Conservation (phyloP, 2,329 filamentous ascomycete genomes). For the Colletotrichum orchidophilum region DNA sequence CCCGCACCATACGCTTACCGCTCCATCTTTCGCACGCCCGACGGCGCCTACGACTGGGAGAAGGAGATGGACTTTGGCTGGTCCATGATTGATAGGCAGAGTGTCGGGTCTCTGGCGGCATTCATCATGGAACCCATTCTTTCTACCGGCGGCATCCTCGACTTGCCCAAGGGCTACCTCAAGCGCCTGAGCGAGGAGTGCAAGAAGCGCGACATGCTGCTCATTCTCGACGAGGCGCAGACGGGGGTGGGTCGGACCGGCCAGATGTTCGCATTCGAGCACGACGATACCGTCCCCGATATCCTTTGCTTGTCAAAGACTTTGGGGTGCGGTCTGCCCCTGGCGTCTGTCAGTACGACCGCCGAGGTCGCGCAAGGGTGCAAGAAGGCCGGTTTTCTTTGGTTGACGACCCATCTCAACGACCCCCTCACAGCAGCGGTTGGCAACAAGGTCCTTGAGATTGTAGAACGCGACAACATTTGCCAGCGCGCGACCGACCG, state of each 20-base stretch:
- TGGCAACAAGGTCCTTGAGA: slow-evolving; percentile 63
- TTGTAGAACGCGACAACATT: slow-evolving; percentile 59
- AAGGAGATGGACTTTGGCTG: slow-evolving; percentile 71
- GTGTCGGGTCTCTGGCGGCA: slow-evolving; percentile 68
- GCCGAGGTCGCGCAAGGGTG: slow-evolving; percentile 56
- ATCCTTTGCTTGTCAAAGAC: slow-evolving; percentile 64
- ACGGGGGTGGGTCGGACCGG: slow-evolving; percentile 66
- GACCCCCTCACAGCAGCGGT: slow-evolving; percentile 63
- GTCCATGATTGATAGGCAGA: slow-evolving; percentile 67
- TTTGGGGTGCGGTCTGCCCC: slow-evolving; percentile 60
- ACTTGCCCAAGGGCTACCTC: slow-evolving; percentile 65
- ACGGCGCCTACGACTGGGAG: slow-evolving; percentile 73
- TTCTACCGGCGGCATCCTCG: slow-evolving; percentile 64
- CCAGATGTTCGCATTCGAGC: slow-evolving; percentile 66
- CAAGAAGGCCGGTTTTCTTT: slow-evolving; percentile 55
- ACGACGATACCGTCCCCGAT: slow-evolving; percentile 57
- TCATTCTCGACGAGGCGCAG: slow-evolving; percentile 70
- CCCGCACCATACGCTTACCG: slow-evolving; percentile 70
- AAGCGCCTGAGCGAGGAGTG: slow-evolving; percentile 60
- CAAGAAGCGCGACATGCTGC: slow-evolving; percentile 62
- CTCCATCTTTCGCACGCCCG: slow-evolving; percentile 66
- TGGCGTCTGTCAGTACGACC: slow-evolving; percentile 60
- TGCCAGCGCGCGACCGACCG: slow-evolving; percentile 50
- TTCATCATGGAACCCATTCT: slow-evolving; percentile 71
- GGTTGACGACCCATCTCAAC: slow-evolving; percentile 64